Evolutionary conservation across 1,284 basidiomycete species (phyloP).

Genomic region (Trichosporon faecale): DNA sequence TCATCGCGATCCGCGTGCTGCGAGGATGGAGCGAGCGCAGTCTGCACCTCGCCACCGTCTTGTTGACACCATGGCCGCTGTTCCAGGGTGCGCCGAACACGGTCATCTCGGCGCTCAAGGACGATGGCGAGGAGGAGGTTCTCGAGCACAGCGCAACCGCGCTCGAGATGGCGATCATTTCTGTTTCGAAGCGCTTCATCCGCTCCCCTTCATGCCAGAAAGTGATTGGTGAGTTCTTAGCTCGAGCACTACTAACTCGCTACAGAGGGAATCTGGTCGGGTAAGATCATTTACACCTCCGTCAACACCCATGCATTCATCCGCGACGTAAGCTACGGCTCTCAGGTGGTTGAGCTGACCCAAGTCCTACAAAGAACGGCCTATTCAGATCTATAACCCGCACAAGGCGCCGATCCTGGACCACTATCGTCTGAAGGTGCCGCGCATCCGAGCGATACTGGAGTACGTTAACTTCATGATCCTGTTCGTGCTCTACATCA

Average conservation of each 20-base stretch:
- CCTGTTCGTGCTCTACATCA: constrained; percentile 75
- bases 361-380: constrained; percentile 87
- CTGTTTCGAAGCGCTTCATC: constrained; percentile 79
- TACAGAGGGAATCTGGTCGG: constrained; percentile 57
- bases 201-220: constrained; percentile 80
- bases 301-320: constrained; percentile 79
- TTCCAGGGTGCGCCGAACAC: constrained; percentile 74
- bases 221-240: constrained; percentile 61
- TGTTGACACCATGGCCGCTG: constrained; percentile 83
- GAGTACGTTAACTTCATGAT: constrained; percentile 81
- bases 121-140: constrained; percentile 64
- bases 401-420: constrained; percentile 86
- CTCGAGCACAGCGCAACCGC: constrained; percentile 81
- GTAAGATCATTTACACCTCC: constrained; percentile 84
- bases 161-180: constrained; percentile 84
- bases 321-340: constrained; percentile 63
- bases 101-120: constrained; percentile 62
- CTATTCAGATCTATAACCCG: constrained; percentile 90
- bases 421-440: constrained; percentile 93
- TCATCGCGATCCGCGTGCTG: constrained; percentile 77
- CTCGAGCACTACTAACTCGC: not conserved
- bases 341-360: not conserved
- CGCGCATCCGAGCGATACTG: constrained; percentile 79
- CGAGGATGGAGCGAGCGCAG: constrained; percentile 71
- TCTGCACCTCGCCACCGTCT: constrained; percentile 70